These are phyloP conservation scores for Jaltomata sinuosa DNA, from an alignment of 257 asterid genomes.

Conservation along the genomic window DNA sequence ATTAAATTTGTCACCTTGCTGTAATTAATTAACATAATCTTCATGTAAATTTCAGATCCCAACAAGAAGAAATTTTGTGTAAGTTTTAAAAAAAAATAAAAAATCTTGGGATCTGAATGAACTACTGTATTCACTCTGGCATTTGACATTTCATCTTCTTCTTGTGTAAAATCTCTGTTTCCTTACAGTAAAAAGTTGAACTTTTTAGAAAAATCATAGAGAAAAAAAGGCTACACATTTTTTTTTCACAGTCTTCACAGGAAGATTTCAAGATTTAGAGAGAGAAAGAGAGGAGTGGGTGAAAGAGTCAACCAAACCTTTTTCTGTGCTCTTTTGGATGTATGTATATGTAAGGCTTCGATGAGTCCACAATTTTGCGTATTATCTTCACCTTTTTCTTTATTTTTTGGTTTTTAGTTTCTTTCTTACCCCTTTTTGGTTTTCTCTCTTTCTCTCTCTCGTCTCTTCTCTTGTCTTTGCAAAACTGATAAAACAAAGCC, in stretches of 20 bases:
- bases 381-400: constrained; percentile 18
- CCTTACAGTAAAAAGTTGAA: background rate
- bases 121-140: background rate
- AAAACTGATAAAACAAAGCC: constrained; percentile 3
- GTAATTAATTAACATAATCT: background rate
- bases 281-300: background rate
- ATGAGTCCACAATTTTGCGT: constrained; percentile 27
- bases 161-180: background rate
- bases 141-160: background rate
- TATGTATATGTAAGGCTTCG: constrained; percentile 39
- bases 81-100: background rate
- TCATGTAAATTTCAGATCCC: constrained; percentile 1
- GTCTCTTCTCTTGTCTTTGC: background rate
- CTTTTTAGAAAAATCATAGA: background rate
- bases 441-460: background rate
- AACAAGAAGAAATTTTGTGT: background rate
- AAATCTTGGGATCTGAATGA: constrained; percentile 1
- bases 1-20: constrained; percentile 1
- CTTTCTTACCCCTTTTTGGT: background rate
- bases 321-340: constrained; percentile 17
- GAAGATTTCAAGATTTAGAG: background rate
- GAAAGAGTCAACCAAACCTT: constrained; percentile 34
- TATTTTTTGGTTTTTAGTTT: background rate
- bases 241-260: background rate
- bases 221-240: background rate